Evolutionary conservation across 306 rosid species (phyloP), one percentile per base, ranked within the genome.

Genomic region (Abrus precatorius): DNA sequence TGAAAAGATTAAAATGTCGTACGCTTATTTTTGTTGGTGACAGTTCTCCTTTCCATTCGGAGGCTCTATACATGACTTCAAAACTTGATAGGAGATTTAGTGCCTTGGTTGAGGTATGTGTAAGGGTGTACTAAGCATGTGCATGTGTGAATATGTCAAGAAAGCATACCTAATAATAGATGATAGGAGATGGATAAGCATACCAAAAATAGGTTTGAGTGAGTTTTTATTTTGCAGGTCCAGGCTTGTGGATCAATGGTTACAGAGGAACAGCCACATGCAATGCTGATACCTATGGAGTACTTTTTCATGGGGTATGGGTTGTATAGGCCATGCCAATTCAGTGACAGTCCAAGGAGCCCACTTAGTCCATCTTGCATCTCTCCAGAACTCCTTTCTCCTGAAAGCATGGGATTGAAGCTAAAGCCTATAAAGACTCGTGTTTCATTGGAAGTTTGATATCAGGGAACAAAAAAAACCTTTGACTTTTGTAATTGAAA

Each of bases 161-260:
- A 69, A 59, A 56, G 68, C 53, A 32, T 43, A 52, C 7, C 38
- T 45, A 33, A 9, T 36, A 36, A 47, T 32, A 36, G 32, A 33
- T 20, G 27, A n/a, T 45, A 14, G 33, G 38, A 62, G 14, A 59
- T 59, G 13, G n/a, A 56, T 56, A 20, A 54, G 7, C 11, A 0
- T 6, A 53, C 3, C 59, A 53, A n/a, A 54, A 29, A 54, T 12
- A 7, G 44, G 8, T 45, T 8, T 49, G 77, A 62, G 10, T 66
- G 70, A 78, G 47, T 63, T 61, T 64, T 74, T 61, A 72, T 53
- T 3, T 50, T 59, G 77, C 85, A 95, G 99, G 99, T 95, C 75
- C 98, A 93, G 86, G 94, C 97, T 86, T 95, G 99, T 82, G 99
- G 99, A 59, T 95, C 99, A 38, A 92, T 95, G 98, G 99, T 95